Evolutionary conservation across 2,329 filamentous ascomycete species (phyloP).

Genomic region (Aspergillus latus): DNA sequence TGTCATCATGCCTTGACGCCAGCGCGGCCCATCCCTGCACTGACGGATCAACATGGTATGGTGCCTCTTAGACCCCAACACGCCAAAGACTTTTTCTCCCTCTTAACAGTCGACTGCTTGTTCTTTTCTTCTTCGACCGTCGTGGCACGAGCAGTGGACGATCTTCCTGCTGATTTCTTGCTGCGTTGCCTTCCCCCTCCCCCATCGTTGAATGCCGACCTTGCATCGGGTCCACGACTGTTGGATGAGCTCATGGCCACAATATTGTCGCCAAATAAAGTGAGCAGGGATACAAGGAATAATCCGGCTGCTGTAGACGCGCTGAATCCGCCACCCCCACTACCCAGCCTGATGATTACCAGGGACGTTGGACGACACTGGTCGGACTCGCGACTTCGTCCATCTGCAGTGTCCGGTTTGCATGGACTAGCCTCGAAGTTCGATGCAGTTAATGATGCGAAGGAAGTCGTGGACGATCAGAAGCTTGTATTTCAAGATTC

Average conservation of each 20-base stretch:
- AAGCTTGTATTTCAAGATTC: constrained; percentile 3
- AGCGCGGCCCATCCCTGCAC: constrained; percentile 9
- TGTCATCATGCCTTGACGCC: constrained; percentile 10
- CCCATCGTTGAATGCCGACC: not conserved
- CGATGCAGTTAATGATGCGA: constrained; percentile 3
- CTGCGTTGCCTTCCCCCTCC: not conserved
- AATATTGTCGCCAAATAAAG: constrained; percentile 12
- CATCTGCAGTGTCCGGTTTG: constrained; percentile 5
- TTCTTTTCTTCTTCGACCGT: not conserved
- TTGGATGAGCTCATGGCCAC: constrained; percentile 6
- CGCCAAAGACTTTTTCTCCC: constrained; percentile 4
- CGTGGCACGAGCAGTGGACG: not conserved
- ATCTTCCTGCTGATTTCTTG: constrained; percentile 5
- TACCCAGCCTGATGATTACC: constrained; percentile 11
- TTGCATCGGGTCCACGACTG: not conserved
- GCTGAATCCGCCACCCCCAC: constrained; percentile 12
- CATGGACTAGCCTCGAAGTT: constrained; percentile 3
- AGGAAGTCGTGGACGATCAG: not conserved
- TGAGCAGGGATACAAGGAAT: constrained; percentile 10
- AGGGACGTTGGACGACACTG: constrained; percentile 5
- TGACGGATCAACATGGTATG: constrained; percentile 11
- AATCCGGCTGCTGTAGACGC: constrained; percentile 12
- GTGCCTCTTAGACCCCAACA: constrained; percentile 4
- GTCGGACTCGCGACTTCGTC: constrained; percentile 7
- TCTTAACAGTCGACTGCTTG: constrained; percentile 2